A percentile compares a stretch with the other conserved stretches of the same genome.
Conservation (phyloP, 1,284 basidiomycete species). For the Singerocomus inundabilis region DNA sequence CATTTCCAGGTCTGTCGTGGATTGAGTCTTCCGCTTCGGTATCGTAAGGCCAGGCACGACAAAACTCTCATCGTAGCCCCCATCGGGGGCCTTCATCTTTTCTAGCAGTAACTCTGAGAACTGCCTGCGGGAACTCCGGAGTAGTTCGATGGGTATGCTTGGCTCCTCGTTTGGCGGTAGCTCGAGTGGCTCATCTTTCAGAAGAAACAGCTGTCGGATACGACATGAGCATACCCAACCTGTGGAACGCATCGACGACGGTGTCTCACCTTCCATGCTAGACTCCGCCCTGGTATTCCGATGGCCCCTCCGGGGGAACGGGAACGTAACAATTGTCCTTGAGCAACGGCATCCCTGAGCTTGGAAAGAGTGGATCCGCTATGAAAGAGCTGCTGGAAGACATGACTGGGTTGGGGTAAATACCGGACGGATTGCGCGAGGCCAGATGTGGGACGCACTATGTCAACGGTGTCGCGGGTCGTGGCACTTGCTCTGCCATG, state of each 20-base stretch:
- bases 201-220: conserved; percentile 55
- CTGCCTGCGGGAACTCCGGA: conserved; percentile 48
- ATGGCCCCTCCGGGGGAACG: conserved; percentile 36
- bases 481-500: conserved; percentile 27
- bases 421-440: background rate
- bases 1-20: conserved; percentile 52
- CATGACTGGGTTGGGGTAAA: conserved; percentile 41
- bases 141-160: conserved; percentile 42
- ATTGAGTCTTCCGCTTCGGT: conserved; percentile 37
- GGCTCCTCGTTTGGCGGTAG: conserved; percentile 44
- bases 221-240: conserved; percentile 7
- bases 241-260: conserved; percentile 2
- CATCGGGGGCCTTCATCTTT: conserved; percentile 75
- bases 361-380: conserved; percentile 55
- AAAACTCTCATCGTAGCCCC: conserved; percentile 69
- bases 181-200: conserved; percentile 57
- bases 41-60: conserved; percentile 48
- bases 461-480: conserved; percentile 24
- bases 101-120: conserved; percentile 56
- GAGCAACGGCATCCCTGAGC: conserved; percentile 61
- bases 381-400: conserved; percentile 61
- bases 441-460: conserved; percentile 21
- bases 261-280: conserved; percentile 72
- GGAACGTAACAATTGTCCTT: conserved; percentile 54
- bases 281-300: conserved; percentile 62